A percentile compares a stretch with the other conserved stretches of the same genome.
These are phyloP conservation scores for Saturnispora kantuleensis DNA, from an alignment of 805 yeast genomes.

Conservation along the genomic window DNA sequence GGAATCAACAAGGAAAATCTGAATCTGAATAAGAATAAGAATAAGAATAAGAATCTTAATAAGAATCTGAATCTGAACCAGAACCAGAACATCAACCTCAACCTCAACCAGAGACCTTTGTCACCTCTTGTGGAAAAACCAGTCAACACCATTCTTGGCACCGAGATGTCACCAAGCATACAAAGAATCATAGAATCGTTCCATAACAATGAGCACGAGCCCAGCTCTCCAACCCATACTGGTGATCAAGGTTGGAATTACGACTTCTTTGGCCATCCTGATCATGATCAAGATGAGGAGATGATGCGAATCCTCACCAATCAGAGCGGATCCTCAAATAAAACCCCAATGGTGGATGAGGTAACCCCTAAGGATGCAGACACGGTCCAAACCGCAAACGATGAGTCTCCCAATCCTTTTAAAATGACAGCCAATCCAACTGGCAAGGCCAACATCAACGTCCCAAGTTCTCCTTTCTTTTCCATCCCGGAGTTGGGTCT, in stretches of 20 bases:
- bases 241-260: conserved; percentile 23
- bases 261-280: conserved; percentile 18
- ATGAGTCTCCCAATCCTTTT: conserved; percentile 7
- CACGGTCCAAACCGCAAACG: conserved; percentile 19
- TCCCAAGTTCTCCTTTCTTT: conserved; percentile 29
- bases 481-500: conserved; percentile 10
- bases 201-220: conserved; percentile 16
- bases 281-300: conserved; percentile 20
- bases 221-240: conserved; percentile 22
- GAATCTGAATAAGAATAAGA: too few relatives aligned
- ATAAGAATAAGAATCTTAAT: too few relatives aligned
- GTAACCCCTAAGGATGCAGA: conserved; percentile 26
- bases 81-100: too few relatives aligned
- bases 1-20: conserved; percentile 1
- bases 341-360: conserved; percentile 15
- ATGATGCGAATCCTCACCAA: conserved; percentile 16
- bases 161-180: conserved; percentile 27
- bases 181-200: conserved; percentile 27
- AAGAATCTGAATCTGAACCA: too few relatives aligned
- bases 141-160: conserved; percentile 16
- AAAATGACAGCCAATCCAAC: not conserved
- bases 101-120: not conserved
- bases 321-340: not conserved
- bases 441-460: conserved; percentile 9
- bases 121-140: not conserved